Conservation (phyloP, 495 filamentous ascomycete genomes). For the Aspergillus bridgeri region DNA sequence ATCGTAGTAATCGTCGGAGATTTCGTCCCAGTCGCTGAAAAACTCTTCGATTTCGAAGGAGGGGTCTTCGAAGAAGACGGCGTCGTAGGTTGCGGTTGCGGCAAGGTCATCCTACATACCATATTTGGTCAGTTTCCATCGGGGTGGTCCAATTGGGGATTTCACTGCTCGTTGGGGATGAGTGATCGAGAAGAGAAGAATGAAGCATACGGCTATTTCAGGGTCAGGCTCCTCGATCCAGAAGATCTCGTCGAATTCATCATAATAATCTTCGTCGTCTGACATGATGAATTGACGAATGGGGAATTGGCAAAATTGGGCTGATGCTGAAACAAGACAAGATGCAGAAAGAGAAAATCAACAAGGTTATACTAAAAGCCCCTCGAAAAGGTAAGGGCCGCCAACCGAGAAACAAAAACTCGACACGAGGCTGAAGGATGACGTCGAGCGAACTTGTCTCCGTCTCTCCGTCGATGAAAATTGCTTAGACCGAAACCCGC, state of each 20-base stretch:
- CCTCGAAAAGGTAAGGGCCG: not conserved
- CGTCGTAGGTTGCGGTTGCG: conserved; percentile 40
- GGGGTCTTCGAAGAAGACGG: conserved; percentile 40
- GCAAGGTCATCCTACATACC: conserved; percentile 49
- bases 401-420: not conserved
- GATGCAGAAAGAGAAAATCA: not conserved
- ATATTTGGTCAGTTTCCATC: conserved; percentile 6
- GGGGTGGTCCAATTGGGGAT: not conserved
- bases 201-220: conserved; percentile 38
- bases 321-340: not conserved
- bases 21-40: conserved; percentile 49
- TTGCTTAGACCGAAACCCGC: not conserved
- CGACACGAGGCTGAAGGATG: not conserved
- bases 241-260: conserved; percentile 42
- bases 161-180: not conserved
- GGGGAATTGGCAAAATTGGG: not conserved
- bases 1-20: conserved; percentile 51
- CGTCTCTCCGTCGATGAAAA: not conserved
- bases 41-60: conserved; percentile 40
- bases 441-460: not conserved
- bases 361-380: not conserved
- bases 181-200: not conserved
- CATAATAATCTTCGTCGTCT: conserved; percentile 50
- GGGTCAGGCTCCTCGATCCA: conserved; percentile 42
- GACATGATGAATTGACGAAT: conserved; percentile 33